Evolutionary conservation across 495 filamentous ascomycete genomes (phyloP).

Genomic region (Tetracladium marchalianum): DNA sequence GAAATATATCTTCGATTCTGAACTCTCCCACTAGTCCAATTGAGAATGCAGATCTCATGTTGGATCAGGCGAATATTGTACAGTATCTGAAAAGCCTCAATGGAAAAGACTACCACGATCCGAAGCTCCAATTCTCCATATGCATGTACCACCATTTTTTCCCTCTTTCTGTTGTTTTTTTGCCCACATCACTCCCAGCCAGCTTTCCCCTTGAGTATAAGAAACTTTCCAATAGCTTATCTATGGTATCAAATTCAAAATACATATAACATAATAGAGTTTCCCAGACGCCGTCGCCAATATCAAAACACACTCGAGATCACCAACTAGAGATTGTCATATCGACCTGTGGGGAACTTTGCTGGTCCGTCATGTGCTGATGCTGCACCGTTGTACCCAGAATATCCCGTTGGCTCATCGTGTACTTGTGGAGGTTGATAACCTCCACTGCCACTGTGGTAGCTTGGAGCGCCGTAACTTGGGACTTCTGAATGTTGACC

Average conservation of each 20-base stretch:
- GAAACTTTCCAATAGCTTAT: neutral
- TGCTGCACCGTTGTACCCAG: slow-evolving; percentile 9
- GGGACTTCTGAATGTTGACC: neutral
- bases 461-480: slow-evolving; percentile 8
- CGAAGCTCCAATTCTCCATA: too few relatives aligned
- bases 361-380: neutral
- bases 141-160: too few relatives aligned
- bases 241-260: neutral
- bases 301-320: slow-evolving; percentile 7
- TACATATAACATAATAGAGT: neutral
- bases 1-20: too few relatives aligned
- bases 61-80: too few relatives aligned
- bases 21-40: too few relatives aligned
- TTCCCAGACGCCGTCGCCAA: neutral
- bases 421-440: slow-evolving; percentile 16
- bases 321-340: slow-evolving; percentile 11
- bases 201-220: too few relatives aligned
- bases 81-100: too few relatives aligned
- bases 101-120: too few relatives aligned
- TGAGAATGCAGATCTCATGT: too few relatives aligned
- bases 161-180: too few relatives aligned
- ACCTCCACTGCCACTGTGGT: slow-evolving; percentile 1
- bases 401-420: slow-evolving; percentile 11
- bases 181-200: too few relatives aligned
- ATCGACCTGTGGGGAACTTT: slow-evolving; percentile 15